A percentile compares a stretch with the other conserved stretches of the same genome.
Conservation (phyloP, 106 monocot species). For the Amphibolis antarctica region DNA sequence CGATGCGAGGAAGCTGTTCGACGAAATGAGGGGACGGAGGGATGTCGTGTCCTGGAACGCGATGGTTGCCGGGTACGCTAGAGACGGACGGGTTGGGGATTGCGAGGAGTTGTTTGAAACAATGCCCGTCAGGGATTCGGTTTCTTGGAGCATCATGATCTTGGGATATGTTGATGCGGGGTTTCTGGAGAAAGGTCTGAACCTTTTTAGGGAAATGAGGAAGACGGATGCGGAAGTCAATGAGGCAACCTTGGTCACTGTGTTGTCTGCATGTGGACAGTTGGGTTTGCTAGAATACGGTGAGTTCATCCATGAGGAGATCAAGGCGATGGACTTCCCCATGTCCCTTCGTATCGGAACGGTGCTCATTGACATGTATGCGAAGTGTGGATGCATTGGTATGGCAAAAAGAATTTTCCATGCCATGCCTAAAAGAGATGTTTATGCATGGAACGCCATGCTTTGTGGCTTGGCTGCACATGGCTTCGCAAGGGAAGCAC, state of each 20-base stretch:
- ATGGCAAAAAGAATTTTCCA: conserved; percentile 27
- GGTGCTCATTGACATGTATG: conserved; percentile 61
- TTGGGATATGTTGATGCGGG: conserved; percentile 39
- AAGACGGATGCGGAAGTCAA: conserved; percentile 18
- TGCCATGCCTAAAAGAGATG: conserved; percentile 28
- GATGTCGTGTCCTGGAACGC: conserved; percentile 61
- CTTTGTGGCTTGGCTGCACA: conserved; percentile 49
- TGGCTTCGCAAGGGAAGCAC: conserved; percentile 38
- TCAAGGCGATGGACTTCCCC: conserved; percentile 21
- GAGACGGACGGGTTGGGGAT: conserved; percentile 12
- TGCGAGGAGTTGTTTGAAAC: conserved; percentile 35
- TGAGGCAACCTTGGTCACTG: conserved; percentile 49
- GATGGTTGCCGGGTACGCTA: conserved; percentile 38
- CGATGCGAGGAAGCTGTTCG: conserved; percentile 28
- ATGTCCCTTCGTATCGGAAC: conserved; percentile 32
- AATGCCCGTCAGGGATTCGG: conserved; percentile 48
- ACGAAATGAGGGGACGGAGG: conserved; percentile 22
- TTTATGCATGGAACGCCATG: conserved; percentile 61
- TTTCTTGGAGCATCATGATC: conserved; percentile 64
- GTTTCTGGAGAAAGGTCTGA: conserved; percentile 37
- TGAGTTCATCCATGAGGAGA: conserved; percentile 29
- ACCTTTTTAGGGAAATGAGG: conserved; percentile 36
- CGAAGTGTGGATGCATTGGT: conserved; percentile 51
- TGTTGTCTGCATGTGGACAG: conserved; percentile 43
- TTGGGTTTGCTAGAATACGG: conserved; percentile 51